Evolutionary conservation across 2,329 filamentous ascomycete genomes (phyloP), one percentile per base, ranked within the genome.

Genomic region (Chaetomiaceae sp.): DNA sequence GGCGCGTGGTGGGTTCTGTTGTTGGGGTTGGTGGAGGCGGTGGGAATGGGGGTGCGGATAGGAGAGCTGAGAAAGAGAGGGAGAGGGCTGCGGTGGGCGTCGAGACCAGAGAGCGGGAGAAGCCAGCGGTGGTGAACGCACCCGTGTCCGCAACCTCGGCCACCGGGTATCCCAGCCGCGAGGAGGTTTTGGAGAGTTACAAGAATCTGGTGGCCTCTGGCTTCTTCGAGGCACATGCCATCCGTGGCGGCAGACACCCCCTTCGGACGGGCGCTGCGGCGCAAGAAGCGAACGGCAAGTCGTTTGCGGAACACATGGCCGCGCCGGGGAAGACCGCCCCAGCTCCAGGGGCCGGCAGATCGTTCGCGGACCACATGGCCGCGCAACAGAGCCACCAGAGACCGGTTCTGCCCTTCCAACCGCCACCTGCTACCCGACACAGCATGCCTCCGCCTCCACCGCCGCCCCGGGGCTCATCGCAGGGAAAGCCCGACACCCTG

Each of bases 201-300:
- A 74, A 79, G 56, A 67, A 77, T 57, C 71, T 82, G 50, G 70
- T 82, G 58, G 73, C 76, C 2, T 73, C 73, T 5, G 79, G 79
- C 53, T 82, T 82, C 72, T 82, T 82, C 63, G 70, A 74, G 41
- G 69, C 74, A 20, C 78, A 81, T 55, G 78, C 78, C 46, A 81
- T 81, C 54, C 74, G 77, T 54, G 79, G 77, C 4, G 78, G 76
- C 1, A 70, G 79, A 3, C 75, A 76, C 60, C 74, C 69, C 7
- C 31, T 40, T 10, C 41, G 34, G 8, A 33, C 40, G 10, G 47
- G 31, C 42, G 25, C 25, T 27, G 25, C 25, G 25, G 25, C 10
- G 25, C 25, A 7, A 13, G 30, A 33, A 12, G 27, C 44, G 3
- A 21, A 13, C n/a, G 42, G 25, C 19, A 41, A 27, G 42, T 44